Conservation (phyloP, 306 rosid genomes). For the Mimosa pudica region DNA sequence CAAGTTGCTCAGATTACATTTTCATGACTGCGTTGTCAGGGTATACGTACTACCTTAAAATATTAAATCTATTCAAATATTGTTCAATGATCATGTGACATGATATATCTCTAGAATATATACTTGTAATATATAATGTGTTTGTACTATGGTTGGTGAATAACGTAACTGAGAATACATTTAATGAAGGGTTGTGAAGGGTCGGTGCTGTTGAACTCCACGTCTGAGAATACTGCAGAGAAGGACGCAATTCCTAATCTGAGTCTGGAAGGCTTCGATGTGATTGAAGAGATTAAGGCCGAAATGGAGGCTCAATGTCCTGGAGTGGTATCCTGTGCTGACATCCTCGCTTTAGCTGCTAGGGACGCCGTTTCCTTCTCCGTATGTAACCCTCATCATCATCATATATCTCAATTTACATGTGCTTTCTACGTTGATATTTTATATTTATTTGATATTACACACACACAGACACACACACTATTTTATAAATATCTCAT, state of each 20-base stretch:
- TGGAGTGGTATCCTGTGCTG: conserved; percentile 67
- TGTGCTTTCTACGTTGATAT: neutral
- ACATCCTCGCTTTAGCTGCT: conserved; percentile 58
- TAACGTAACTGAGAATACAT: neutral
- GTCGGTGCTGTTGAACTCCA: conserved; percentile 58
- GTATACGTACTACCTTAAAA: neutral
- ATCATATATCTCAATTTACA: too few relatives aligned
- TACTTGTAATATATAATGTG: too few relatives aligned
- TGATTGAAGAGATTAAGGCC: conserved; percentile 55
- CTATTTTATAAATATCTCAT: too few relatives aligned
- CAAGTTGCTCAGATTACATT: conserved; percentile 62
- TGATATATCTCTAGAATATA: neutral
- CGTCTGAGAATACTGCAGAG: conserved; percentile 45
- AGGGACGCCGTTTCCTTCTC: conserved; percentile 55
- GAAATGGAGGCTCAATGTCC: conserved; percentile 50
- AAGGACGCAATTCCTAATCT: conserved; percentile 53
- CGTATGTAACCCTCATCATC: conserved; percentile 39
- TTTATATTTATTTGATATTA: too few relatives aligned
- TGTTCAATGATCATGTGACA: neutral
- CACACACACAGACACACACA: too few relatives aligned
- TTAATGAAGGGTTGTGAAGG: conserved; percentile 58
- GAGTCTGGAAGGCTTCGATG: conserved; percentile 52
- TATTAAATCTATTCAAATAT: too few relatives aligned
- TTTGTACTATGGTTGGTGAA: too few relatives aligned
- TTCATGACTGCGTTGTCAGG: conserved; percentile 64